phyloP scores from a whole-genome alignment of 345 rosid species.

The Physaria fendleri region DNA sequence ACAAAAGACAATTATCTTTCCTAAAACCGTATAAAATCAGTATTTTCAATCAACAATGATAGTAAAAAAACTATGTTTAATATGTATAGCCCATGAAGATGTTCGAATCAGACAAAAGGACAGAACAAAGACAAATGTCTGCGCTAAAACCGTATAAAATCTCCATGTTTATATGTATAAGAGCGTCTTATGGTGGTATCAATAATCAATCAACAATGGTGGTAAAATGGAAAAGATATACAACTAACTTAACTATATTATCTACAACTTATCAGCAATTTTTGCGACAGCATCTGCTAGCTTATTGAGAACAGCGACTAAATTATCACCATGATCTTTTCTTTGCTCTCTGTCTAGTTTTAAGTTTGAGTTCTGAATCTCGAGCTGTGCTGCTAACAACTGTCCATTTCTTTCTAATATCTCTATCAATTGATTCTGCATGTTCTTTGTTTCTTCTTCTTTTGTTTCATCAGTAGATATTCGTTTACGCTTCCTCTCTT shows the following conservation, averaged over 20 bases:
- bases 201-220: conserved; percentile 15
- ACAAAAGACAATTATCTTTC: too few relatives aligned
- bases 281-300: conserved; percentile 84
- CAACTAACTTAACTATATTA: conserved; percentile 2
- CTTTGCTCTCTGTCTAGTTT: conserved; percentile 81
- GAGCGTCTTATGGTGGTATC: conserved; percentile 9
- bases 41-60: too few relatives aligned
- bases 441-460: conserved; percentile 17
- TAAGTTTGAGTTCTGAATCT: conserved; percentile 65
- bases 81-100: too few relatives aligned
- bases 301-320: conserved; percentile 76
- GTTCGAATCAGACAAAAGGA: background rate
- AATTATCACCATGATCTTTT: conserved; percentile 55
- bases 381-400: conserved; percentile 71
- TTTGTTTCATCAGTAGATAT: conserved; percentile 3
- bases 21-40: too few relatives aligned
- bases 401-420: conserved; percentile 70
- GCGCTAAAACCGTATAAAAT: conserved; percentile 8
- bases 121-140: background rate
- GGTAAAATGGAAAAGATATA: conserved; percentile 1
- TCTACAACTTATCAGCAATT: conserved; percentile 83
- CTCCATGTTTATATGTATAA: conserved; percentile 15
- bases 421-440: conserved; percentile 48
- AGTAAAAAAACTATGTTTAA: too few relatives aligned
- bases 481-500: conserved; percentile 69